Percentiles rank a stretch among this genome's conserved stretches.
These are phyloP conservation scores for Penicillium chermesinum DNA, from an alignment of 495 filamentous ascomycete species.

Conservation along the genomic window DNA sequence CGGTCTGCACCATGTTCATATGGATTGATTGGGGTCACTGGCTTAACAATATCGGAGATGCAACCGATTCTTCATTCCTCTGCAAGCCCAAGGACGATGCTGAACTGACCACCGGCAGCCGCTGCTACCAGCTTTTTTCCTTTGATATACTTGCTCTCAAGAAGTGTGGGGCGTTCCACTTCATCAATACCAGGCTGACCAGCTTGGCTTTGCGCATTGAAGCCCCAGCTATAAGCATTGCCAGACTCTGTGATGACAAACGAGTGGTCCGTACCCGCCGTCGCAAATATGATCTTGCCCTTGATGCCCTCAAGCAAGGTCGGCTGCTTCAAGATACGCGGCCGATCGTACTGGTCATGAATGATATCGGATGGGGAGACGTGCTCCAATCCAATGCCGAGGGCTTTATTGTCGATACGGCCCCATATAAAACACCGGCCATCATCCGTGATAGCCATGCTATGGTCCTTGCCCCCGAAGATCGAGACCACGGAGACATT, in stretches of 20 bases:
- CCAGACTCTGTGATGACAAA: conserved; percentile 5
- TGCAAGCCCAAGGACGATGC: background rate
- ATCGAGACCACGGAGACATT: background rate
- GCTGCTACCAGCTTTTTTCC: conserved; percentile 1
- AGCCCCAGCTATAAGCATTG: conserved; percentile 4
- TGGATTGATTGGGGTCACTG: too few species aligned
- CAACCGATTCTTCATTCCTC: too few species aligned
- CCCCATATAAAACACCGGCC: conserved; percentile 1
- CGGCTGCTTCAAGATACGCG: conserved; percentile 2
- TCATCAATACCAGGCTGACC: conserved; percentile 4
- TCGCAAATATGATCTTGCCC: background rate
- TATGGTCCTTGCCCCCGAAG: conserved; percentile 2
- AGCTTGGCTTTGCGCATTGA: conserved; percentile 3
- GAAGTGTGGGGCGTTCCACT: conserved; percentile 1
- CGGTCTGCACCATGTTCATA: too few species aligned
- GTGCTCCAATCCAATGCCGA: background rate
- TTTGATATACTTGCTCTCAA: conserved; percentile 2
- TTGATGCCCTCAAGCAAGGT: background rate
- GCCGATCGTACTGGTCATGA: background rate
- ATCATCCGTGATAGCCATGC: conserved; percentile 2
- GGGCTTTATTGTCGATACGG: conserved; percentile 5
- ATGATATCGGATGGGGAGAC: background rate
- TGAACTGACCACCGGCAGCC: conserved; percentile 3
- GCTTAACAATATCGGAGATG: too few species aligned
- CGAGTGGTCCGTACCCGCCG: conserved; percentile 4